Percentiles rank a stretch among this genome's conserved stretches.
These are phyloP conservation scores for Dactylellina leptospora DNA, from an alignment of 2,329 filamentous ascomycete species.

Conservation along the genomic window DNA sequence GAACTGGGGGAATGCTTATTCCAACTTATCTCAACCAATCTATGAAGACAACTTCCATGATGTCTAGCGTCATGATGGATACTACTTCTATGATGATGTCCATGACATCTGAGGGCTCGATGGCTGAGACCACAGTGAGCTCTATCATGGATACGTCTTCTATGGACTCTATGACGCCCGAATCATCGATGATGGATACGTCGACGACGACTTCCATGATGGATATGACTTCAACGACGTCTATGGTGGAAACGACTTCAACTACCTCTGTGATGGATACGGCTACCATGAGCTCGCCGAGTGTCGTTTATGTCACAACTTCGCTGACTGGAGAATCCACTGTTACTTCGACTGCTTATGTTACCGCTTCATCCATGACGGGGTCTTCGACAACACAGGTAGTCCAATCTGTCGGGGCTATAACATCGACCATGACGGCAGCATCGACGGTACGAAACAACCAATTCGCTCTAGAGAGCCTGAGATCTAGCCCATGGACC, in stretches of 20 bases:
- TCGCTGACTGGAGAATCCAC: neutral
- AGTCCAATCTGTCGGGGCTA: too few species aligned
- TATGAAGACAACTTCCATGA: neutral
- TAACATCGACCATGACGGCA: too few species aligned
- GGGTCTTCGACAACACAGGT: too few species aligned
- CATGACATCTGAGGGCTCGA: neutral
- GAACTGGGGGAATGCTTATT: slow-evolving; percentile 12
- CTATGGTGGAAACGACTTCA: neutral
- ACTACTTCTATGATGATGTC: neutral
- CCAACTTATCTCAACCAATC: neutral
- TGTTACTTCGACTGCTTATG: too few species aligned
- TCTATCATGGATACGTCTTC: neutral
- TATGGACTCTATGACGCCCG: too few species aligned
- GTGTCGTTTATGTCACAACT: neutral
- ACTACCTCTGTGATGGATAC: neutral
- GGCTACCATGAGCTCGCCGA: neutral
- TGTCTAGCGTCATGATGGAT: neutral
- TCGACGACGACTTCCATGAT: too few species aligned
- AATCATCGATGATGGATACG: too few species aligned
- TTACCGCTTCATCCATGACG: too few species aligned
- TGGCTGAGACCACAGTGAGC: too few species aligned
- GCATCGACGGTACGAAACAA: too few species aligned
- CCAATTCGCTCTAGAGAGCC: too few species aligned
- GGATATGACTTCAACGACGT: neutral
- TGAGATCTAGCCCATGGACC: too few species aligned